These are phyloP conservation scores for Vaccinium myrtillus DNA, from an alignment of 148 eudicot species.

Conservation along the genomic window DNA sequence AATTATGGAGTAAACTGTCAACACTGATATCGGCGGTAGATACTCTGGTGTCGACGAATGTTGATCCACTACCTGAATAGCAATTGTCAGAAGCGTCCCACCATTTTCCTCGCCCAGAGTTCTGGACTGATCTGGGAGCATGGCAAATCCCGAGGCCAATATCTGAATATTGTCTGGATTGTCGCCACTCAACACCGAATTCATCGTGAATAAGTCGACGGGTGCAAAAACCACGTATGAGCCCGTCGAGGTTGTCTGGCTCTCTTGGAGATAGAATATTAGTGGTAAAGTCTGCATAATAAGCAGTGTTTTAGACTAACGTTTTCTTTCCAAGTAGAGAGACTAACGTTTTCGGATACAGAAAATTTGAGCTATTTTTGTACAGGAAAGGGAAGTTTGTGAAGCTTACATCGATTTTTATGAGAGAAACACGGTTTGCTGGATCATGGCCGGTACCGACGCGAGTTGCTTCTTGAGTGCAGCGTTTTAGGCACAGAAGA, in stretches of 20 bases:
- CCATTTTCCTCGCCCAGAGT: slow-evolving; percentile 8
- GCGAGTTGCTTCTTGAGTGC: slow-evolving; percentile 29
- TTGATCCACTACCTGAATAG: slow-evolving; percentile 42
- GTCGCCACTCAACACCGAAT: slow-evolving; percentile 27
- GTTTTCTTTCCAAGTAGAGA: background rate
- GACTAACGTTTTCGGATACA: no score
- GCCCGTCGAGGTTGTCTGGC: slow-evolving; percentile 26
- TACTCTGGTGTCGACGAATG: slow-evolving; percentile 16
- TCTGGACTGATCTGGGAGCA: slow-evolving; percentile 26
- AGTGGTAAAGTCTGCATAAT: slow-evolving; percentile 21
- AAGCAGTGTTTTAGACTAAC: background rate
- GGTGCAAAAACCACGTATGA: slow-evolving; percentile 46
- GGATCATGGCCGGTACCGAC: slow-evolving; percentile 25
- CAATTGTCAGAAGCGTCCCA: slow-evolving; percentile 42
- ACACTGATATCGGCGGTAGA: slow-evolving; percentile 26
- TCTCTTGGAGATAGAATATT: slow-evolving; percentile 46
- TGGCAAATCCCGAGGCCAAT: slow-evolving; percentile 46
- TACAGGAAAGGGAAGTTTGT: background rate
- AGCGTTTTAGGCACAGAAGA: slow-evolving; percentile 32
- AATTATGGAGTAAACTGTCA: slow-evolving; percentile 30
- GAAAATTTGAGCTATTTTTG: no score
- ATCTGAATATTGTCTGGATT: slow-evolving; percentile 29
- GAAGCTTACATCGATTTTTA: slow-evolving; percentile 34
- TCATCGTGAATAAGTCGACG: slow-evolving; percentile 26
- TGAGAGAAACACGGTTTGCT: slow-evolving; percentile 31